Evolutionary conservation across 208 protist genomes (phyloP).

Genomic region (Acanthamoeba culbertsoni): DNA sequence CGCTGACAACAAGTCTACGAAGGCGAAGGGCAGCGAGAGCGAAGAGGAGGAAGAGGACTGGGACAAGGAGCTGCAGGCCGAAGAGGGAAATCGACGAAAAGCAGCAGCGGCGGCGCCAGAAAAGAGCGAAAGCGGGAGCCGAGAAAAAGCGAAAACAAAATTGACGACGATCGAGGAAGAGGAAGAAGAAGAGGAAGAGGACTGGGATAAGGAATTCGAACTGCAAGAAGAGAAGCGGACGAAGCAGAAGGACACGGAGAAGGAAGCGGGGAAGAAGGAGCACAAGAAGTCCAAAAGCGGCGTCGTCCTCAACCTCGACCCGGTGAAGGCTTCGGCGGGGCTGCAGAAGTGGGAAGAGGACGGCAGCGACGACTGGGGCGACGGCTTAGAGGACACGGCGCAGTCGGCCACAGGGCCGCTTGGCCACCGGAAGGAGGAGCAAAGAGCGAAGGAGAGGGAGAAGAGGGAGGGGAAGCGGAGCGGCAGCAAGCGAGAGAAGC

Average conservation of each 20-base stretch:
- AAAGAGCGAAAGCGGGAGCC: background rate
- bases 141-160: background rate
- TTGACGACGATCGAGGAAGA: background rate
- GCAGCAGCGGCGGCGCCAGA: too few relatives aligned
- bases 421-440: background rate
- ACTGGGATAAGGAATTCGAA: conserved; percentile 34
- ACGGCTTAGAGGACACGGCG: background rate
- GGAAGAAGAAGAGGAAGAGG: background rate
- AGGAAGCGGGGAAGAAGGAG: background rate
- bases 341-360: background rate
- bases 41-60: background rate
- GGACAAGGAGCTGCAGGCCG: background rate
- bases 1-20: background rate
- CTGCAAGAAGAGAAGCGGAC: background rate
- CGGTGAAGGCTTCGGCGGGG: too few relatives aligned
- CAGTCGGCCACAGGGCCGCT: background rate
- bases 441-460: background rate
- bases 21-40: background rate
- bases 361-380: background rate
- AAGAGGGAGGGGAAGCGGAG: background rate
- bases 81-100: background rate
- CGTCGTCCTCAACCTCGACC: background rate
- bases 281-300: background rate
- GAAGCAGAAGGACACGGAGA: background rate
- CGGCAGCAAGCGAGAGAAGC: background rate